Evolutionary conservation across 2,329 filamentous ascomycete species (phyloP).

Genomic region (Aureobasidium sp.): DNA sequence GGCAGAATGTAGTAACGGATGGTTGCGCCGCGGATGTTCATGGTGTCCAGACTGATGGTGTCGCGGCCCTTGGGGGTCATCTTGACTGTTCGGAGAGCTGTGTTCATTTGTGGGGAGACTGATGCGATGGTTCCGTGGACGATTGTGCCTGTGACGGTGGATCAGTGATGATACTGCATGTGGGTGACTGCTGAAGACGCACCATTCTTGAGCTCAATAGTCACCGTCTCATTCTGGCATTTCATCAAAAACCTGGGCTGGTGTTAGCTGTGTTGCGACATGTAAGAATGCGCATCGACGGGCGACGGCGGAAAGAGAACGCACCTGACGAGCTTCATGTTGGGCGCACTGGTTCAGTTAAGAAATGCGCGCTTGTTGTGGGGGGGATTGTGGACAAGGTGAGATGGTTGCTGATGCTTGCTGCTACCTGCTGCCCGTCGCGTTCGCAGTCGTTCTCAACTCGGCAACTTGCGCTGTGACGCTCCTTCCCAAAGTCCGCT

Average conservation of each 20-base stretch:
- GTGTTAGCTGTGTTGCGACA: constrained; percentile 25
- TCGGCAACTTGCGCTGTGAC: constrained; percentile 3
- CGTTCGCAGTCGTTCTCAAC: constrained; percentile 3
- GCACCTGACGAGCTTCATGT: constrained; percentile 96
- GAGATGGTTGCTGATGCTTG: neutral
- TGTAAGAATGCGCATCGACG: constrained; percentile 16
- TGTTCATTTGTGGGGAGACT: constrained; percentile 98
- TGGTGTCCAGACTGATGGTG: constrained; percentile 79
- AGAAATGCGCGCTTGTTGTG: constrained; percentile 4
- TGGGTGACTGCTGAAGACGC: constrained; percentile 19
- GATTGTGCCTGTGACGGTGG: constrained; percentile 64
- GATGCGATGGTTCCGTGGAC: constrained; percentile 94
- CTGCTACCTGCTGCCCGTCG: neutral
- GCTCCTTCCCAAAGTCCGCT: neutral
- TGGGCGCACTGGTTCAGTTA: constrained; percentile 31
- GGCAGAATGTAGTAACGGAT: constrained; percentile 96
- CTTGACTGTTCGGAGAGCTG: constrained; percentile 87
- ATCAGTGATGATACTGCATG: neutral
- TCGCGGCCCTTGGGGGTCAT: constrained; percentile 89
- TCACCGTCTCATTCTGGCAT: constrained; percentile 97
- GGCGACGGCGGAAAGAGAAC: constrained; percentile 27
- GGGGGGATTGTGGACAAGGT: neutral
- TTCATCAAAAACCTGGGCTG: constrained; percentile 82
- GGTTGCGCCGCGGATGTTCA: constrained; percentile 93
- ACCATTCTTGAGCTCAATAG: constrained; percentile 98